These are phyloP conservation scores for Thecaphora frezii DNA, from an alignment of 1,284 basidiomycete species.

Conservation along the genomic window DNA sequence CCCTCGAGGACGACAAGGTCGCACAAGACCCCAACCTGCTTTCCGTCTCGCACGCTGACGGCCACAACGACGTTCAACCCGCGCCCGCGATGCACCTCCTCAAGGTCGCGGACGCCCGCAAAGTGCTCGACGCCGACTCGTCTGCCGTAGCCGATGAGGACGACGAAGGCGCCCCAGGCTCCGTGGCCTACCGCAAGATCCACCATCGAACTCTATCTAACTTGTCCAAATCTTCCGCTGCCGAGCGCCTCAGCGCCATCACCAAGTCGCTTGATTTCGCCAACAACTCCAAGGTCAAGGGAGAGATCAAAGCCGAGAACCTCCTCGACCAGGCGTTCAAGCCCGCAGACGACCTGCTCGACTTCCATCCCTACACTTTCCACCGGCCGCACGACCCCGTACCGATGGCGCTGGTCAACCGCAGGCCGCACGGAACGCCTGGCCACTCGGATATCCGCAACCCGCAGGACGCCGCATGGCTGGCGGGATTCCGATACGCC, in stretches of 20 bases:
- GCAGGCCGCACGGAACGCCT: constrained; percentile 69
- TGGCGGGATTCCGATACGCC: constrained; percentile 72
- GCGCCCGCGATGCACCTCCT: background rate
- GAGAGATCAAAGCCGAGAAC: constrained; percentile 45
- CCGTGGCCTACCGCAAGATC: constrained; percentile 37
- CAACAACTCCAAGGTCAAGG: constrained; percentile 55
- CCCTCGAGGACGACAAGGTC: constrained; percentile 2
- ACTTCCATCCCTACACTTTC: constrained; percentile 52
- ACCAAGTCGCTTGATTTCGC: constrained; percentile 55
- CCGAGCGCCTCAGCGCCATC: constrained; percentile 46
- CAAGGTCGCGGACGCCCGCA: background rate
- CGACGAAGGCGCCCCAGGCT: constrained; percentile 35
- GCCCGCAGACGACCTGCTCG: constrained; percentile 32
- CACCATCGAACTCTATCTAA: constrained; percentile 42
- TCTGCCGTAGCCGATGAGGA: constrained; percentile 3
- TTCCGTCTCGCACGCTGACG: background rate
- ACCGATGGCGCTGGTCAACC: constrained; percentile 74
- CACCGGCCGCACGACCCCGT: constrained; percentile 62
- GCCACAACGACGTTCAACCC: background rate
- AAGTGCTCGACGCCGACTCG: background rate
- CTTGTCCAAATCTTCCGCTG: constrained; percentile 41
- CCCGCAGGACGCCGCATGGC: constrained; percentile 76
- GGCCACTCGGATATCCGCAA: constrained; percentile 66
- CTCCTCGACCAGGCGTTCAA: constrained; percentile 16
- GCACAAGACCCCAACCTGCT: constrained; percentile 6